These are phyloP conservation scores for Verticillium klebahnii DNA, from an alignment of 2,329 filamentous ascomycete genomes.

Conservation along the genomic window DNA sequence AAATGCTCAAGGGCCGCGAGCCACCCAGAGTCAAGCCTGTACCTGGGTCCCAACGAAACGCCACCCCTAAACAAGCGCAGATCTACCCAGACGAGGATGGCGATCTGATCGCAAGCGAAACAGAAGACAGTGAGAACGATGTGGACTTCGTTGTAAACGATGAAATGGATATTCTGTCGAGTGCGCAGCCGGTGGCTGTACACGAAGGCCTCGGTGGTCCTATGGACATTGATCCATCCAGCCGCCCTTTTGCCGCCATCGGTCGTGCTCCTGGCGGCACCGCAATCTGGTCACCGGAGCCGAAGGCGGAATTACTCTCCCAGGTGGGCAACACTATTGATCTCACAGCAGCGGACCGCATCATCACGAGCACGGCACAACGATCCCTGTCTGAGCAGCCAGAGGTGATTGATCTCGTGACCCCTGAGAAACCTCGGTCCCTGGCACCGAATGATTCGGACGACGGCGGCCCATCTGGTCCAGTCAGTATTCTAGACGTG, in stretches of 20 bases:
- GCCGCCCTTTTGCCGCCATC: neutral
- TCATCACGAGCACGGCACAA: neutral
- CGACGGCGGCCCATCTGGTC: neutral
- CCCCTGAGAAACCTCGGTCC: conserved; percentile 1
- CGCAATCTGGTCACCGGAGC: neutral
- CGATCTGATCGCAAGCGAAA: conserved; percentile 47
- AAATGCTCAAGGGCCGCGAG: conserved; percentile 36
- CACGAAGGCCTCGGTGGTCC: neutral
- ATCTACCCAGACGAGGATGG: conserved; percentile 31
- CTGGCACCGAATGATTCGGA: neutral
- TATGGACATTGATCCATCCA: neutral
- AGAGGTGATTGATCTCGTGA: conserved; percentile 7
- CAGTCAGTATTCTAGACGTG: neutral
- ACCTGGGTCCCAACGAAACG: neutral
- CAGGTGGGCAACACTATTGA: conserved; percentile 5
- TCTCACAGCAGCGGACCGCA: conserved; percentile 6
- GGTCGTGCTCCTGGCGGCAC: neutral
- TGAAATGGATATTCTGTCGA: neutral
- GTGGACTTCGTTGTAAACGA: conserved; percentile 45
- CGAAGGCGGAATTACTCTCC: neutral
- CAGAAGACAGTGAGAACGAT: conserved; percentile 32
- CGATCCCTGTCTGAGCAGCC: neutral
- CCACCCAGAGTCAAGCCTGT: conserved; percentile 26
- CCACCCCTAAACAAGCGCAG: neutral
- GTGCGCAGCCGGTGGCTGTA: neutral